A percentile compares a stretch with the other conserved stretches of the same genome.
These are phyloP conservation scores for Xylaria curta DNA, from an alignment of 495 filamentous ascomycete species.

Conservation along the genomic window DNA sequence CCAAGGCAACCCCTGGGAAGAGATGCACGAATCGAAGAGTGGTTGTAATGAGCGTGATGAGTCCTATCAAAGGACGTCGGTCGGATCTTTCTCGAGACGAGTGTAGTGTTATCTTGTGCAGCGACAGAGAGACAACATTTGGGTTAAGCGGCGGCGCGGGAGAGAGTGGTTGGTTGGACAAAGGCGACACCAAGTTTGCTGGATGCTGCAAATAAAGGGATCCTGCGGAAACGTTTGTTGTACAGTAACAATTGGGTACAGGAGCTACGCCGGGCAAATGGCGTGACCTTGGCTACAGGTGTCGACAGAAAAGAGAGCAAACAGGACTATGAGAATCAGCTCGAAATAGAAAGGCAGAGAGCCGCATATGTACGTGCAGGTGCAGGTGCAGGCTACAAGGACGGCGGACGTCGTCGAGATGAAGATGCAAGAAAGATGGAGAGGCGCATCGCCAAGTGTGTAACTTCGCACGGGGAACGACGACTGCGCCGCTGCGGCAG, in stretches of 20 bases:
- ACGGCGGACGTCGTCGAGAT: conserved; percentile 3
- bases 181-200: conserved; percentile 3
- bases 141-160: not conserved
- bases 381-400: not conserved
- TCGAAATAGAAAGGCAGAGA: not conserved
- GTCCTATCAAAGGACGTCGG: conserved; percentile 27
- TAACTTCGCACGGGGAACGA: not conserved
- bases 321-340: not conserved
- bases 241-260: not conserved
- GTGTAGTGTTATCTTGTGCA: not conserved
- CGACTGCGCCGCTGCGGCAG: conserved; percentile 17
- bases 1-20: not conserved
- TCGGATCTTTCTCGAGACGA: not conserved
- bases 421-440: conserved; percentile 11
- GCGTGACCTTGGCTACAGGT: not conserved
- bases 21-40: not conserved
- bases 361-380: conserved; percentile 9
- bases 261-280: not conserved
- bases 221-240: conserved; percentile 6
- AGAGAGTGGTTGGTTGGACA: conserved; percentile 7
- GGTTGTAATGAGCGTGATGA: conserved; percentile 19
- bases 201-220: not conserved
- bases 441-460: conserved; percentile 20
- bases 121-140: not conserved
- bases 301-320: not conserved